Evolutionary conservation across 225 moss, liverwort and hornwort genomes (phyloP).

Genomic region (Pseudisothecium myosuroides): DNA sequence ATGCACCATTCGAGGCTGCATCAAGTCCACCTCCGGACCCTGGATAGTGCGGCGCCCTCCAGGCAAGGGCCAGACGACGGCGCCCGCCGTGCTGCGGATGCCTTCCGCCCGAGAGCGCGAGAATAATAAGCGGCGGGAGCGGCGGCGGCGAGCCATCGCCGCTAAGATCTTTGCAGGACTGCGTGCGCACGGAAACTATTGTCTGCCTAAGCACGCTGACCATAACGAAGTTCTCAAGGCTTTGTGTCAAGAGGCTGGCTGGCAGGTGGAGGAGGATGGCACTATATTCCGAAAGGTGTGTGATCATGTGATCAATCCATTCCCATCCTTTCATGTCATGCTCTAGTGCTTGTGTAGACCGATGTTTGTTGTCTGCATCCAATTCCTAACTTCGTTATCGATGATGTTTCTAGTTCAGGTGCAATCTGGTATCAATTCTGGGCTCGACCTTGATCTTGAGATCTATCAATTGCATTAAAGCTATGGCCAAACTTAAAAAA

Average conservation of each 20-base stretch:
- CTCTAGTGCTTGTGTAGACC: background rate
- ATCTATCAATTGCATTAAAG: background rate
- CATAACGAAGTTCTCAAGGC: conserved; percentile 98
- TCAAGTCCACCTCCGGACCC: conserved; percentile 64
- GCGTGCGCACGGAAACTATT: conserved; percentile 91
- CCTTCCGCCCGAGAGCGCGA: conserved; percentile 76
- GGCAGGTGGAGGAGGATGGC: conserved; percentile 99
- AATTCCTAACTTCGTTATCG: background rate
- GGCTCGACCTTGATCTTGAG: background rate
- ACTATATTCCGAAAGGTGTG: conserved; percentile 81
- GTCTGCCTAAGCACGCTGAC: conserved; percentile 95
- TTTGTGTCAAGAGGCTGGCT: conserved; percentile 92
- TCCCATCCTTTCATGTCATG: background rate
- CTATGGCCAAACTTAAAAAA: background rate
- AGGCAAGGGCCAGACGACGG: conserved; percentile 33
- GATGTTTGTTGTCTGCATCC: background rate
- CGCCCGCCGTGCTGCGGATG: conserved; percentile 47
- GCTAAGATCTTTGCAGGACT: conserved; percentile 94
- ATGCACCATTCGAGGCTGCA: conserved; percentile 53
- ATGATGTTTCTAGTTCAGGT: background rate
- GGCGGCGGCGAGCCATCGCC: conserved; percentile 87
- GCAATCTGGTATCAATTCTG: background rate
- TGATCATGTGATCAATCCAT: background rate
- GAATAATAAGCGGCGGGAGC: conserved; percentile 88
- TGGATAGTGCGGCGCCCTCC: conserved; percentile 66